phyloP scores from a whole-genome alignment of 1,284 basidiomycete genomes.

The Cronartium quercuum region DNA sequence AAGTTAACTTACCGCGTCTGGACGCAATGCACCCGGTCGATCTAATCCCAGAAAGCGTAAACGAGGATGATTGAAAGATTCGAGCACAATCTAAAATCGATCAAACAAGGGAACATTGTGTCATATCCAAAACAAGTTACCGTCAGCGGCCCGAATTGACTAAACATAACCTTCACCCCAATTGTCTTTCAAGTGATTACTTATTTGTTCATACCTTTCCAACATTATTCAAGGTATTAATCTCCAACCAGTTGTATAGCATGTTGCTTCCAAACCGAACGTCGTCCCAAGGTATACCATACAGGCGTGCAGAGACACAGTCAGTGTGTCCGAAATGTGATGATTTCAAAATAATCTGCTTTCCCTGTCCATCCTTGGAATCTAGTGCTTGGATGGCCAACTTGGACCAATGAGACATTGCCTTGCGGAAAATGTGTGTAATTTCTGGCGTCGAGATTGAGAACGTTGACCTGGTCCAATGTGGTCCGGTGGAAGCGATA shows the following conservation, averaged over 20 bases:
- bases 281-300: too few relatives aligned
- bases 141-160: too few relatives aligned
- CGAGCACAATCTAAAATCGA: slow-evolving; percentile 1
- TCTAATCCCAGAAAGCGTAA: slow-evolving; percentile 4
- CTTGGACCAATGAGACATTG: slow-evolving; percentile 8
- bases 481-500: slow-evolving; percentile 14
- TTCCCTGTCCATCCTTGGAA: neutral
- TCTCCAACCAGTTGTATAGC: slow-evolving; percentile 23
- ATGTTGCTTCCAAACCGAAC: too few relatives aligned
- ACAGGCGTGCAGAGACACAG: too few relatives aligned
- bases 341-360: neutral
- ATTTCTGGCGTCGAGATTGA: slow-evolving; percentile 8
- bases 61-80: slow-evolving; percentile 14
- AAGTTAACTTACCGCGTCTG: slow-evolving; percentile 13
- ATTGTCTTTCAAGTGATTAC: too few relatives aligned
- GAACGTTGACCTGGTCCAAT: slow-evolving; percentile 3
- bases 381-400: slow-evolving; percentile 12
- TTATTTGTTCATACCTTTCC: neutral
- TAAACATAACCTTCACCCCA: too few relatives aligned
- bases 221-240: slow-evolving; percentile 17
- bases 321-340: slow-evolving; percentile 15
- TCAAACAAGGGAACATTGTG: neutral
- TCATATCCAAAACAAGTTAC: neutral
- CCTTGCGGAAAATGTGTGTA: slow-evolving; percentile 9
- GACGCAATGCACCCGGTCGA: slow-evolving; percentile 10